phyloP scores from a whole-genome alignment of 2,329 filamentous ascomycete species.

The Coniochaeta hoffmannii region DNA sequence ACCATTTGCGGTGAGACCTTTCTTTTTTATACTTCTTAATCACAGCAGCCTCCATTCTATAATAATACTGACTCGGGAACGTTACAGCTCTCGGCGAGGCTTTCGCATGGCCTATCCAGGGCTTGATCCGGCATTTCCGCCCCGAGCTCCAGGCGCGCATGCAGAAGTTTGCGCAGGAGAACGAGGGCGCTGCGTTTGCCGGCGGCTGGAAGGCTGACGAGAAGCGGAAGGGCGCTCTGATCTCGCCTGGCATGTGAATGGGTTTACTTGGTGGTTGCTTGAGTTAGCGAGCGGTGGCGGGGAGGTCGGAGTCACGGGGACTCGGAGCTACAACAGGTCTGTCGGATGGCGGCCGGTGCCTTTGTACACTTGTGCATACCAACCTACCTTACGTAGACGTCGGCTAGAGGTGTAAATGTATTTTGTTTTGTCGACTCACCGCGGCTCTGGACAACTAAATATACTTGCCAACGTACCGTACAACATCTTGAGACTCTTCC shows the following conservation, averaged over 20 bases:
- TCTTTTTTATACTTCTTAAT: neutral
- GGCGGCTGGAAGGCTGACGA: conserved; percentile 82
- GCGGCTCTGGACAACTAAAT: no score
- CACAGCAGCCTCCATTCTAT: neutral
- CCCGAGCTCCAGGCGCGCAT: conserved; percentile 92
- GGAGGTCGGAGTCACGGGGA: neutral
- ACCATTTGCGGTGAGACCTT: conserved; percentile 82
- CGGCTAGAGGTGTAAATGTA: neutral
- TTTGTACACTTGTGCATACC: neutral
- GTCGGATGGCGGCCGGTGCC: neutral
- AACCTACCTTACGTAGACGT: no score
- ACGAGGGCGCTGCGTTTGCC: conserved; percentile 68
- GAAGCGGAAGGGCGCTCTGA: conserved; percentile 68
- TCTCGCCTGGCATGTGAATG: conserved; percentile 80
- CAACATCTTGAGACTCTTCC: no score
- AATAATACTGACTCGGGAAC: neutral
- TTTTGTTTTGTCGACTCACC: neutral
- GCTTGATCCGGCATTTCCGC: conserved; percentile 95
- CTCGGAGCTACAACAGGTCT: neutral
- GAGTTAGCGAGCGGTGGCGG: neutral
- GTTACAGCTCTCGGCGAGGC: conserved; percentile 78
- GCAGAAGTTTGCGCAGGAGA: conserved; percentile 65
- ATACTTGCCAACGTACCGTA: no score
- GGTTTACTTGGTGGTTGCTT: neutral
- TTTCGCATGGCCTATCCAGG: conserved; percentile 97